Conservation (phyloP, 2,329 filamentous ascomycete species). For the Colletotrichum lupini region DNA sequence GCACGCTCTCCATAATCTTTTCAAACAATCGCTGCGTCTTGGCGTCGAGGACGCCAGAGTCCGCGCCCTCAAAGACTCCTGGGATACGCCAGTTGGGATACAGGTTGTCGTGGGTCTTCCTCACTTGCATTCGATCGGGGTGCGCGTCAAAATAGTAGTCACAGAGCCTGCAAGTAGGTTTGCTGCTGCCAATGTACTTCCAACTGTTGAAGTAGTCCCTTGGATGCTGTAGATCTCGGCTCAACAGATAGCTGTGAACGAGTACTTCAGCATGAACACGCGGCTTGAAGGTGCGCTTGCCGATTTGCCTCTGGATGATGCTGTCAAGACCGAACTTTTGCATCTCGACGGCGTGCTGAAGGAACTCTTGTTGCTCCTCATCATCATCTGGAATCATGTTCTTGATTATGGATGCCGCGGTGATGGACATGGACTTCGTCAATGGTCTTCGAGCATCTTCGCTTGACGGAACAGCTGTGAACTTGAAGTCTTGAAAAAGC, state of each 20-base stretch:
- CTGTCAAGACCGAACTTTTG: slow-evolving; percentile 40
- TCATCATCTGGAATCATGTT: slow-evolving; percentile 35
- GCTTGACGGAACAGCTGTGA: slow-evolving; percentile 43
- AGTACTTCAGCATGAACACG: slow-evolving; percentile 50
- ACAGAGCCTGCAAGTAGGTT: slow-evolving; percentile 53
- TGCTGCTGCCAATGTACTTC: slow-evolving; percentile 53
- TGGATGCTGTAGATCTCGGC: neutral
- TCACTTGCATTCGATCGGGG: slow-evolving; percentile 37
- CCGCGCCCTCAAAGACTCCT: slow-evolving; percentile 41
- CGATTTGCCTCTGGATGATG: slow-evolving; percentile 37
- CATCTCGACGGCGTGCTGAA: slow-evolving; percentile 35
- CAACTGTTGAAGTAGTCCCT: slow-evolving; percentile 44
- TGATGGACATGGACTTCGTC: slow-evolving; percentile 30
- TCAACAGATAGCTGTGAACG: slow-evolving; percentile 40
- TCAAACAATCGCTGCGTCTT: slow-evolving; percentile 39
- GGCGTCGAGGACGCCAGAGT: neutral
- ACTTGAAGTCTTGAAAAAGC: slow-evolving; percentile 45
- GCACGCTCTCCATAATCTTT: slow-evolving; percentile 41
- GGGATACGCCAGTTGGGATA: slow-evolving; percentile 52
- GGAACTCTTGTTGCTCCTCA: slow-evolving; percentile 17
- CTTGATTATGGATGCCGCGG: slow-evolving; percentile 38
- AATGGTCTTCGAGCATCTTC: slow-evolving; percentile 28
- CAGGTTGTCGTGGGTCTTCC: slow-evolving; percentile 48
- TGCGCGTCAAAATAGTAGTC: slow-evolving; percentile 48
- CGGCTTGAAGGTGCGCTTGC: slow-evolving; percentile 37